phyloP scores from a whole-genome alignment of 1,284 basidiomycete species.

The Neonothopanus nambi region DNA sequence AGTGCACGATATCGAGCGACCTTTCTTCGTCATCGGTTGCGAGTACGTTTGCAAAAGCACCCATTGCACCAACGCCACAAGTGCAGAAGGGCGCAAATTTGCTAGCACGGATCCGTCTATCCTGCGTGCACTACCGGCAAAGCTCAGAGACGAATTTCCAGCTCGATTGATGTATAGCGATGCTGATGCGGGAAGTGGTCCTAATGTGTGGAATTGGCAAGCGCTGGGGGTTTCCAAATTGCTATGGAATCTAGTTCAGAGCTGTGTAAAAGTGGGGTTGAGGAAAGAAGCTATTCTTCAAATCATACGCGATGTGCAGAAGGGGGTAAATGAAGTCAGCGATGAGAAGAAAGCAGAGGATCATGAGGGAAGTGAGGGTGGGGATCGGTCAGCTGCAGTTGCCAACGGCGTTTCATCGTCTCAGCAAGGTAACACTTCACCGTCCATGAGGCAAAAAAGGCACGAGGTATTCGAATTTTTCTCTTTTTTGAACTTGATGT shows the following conservation, averaged over 20 bases:
- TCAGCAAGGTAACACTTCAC: no score
- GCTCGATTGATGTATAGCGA: conserved; percentile 55
- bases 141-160: conserved; percentile 71
- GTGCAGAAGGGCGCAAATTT: conserved; percentile 57
- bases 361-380: conserved; percentile 31
- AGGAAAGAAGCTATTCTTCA: conserved; percentile 58
- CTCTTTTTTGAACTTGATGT: neutral
- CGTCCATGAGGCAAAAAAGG: no score
- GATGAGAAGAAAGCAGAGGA: conserved; percentile 39
- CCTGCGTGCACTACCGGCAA: conserved; percentile 61
- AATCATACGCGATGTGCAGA: conserved; percentile 55
- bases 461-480: no score
- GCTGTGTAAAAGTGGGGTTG: conserved; percentile 53
- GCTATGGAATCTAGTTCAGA: conserved; percentile 69
- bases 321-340: conserved; percentile 45
- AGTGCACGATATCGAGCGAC: conserved; percentile 71
- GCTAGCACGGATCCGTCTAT: conserved; percentile 70
- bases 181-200: conserved; percentile 53
- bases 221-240: conserved; percentile 64
- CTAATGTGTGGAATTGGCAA: conserved; percentile 70
- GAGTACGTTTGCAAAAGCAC: conserved; percentile 64
- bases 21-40: conserved; percentile 80
- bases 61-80: conserved; percentile 38
- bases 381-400: neutral
- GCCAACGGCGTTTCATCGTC: no score